These are phyloP conservation scores for Vitis hybrid DNA, from an alignment of 177 flowering plant genomes.

Conservation along the genomic window DNA sequence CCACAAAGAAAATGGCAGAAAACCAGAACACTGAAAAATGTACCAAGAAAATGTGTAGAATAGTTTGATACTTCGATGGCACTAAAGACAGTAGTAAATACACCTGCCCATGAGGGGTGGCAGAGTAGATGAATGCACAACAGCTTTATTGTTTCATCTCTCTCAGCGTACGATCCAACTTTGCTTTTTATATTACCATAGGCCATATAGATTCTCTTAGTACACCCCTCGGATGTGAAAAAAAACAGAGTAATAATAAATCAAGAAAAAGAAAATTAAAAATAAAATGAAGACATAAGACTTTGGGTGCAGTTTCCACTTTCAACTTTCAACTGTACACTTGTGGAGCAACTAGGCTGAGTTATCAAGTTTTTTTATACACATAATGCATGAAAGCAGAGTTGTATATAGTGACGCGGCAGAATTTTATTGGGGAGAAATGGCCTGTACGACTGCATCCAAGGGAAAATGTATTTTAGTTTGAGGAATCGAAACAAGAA, in stretches of 20 bases:
- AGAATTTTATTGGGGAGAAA: too few species aligned
- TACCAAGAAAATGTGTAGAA: not conserved
- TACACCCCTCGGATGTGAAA: constrained; percentile 4
- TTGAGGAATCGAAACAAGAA: not conserved
- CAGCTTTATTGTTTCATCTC: constrained; percentile 1
- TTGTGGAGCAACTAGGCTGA: too few species aligned
- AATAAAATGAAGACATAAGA: too few species aligned
- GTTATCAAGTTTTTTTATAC: too few species aligned
- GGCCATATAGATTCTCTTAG: constrained; percentile 20
- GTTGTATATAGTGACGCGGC: too few species aligned
- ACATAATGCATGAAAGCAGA: too few species aligned
- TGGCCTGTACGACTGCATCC: too few species aligned
- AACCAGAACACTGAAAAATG: not conserved
- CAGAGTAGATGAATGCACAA: constrained; percentile 5
- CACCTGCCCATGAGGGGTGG: not conserved
- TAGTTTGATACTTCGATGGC: too few species aligned
- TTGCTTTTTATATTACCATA: constrained; percentile 1
- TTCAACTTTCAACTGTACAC: too few species aligned
- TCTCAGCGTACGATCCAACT: constrained; percentile 6
- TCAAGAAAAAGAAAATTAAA: not conserved
- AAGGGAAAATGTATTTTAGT: not conserved
- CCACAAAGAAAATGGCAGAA: not conserved
- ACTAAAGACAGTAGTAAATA: not conserved
- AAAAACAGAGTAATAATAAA: not conserved
- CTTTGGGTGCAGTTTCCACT: too few species aligned